phyloP scores from a whole-genome alignment of 148 eudicot genomes.

The Simmondsia chinensis region DNA sequence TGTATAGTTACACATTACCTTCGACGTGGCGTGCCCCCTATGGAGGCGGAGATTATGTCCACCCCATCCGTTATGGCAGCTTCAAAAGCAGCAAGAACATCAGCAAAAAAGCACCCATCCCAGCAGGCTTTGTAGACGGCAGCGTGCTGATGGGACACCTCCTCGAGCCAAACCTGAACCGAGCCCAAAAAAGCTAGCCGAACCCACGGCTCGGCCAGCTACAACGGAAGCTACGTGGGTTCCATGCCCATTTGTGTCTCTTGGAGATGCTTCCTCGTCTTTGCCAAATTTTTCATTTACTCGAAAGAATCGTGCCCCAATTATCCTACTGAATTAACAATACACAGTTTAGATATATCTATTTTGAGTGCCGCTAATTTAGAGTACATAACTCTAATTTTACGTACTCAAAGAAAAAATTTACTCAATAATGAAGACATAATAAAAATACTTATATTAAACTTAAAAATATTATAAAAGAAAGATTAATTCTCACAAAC shows the following conservation, averaged over 20 bases:
- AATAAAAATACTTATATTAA: no score
- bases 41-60: slow-evolving; percentile 36
- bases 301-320: slow-evolving; percentile 34
- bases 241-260: slow-evolving; percentile 46
- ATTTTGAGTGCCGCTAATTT: not conserved
- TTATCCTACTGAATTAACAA: slow-evolving; percentile 28
- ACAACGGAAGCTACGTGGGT: slow-evolving; percentile 42
- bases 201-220: slow-evolving; percentile 25
- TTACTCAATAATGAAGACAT: no score
- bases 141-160: slow-evolving; percentile 35
- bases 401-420: not conserved
- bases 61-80: slow-evolving; percentile 60
- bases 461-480: no score
- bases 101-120: slow-evolving; percentile 23
- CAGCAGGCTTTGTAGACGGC: slow-evolving; percentile 51
- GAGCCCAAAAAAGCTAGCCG: slow-evolving; percentile 25
- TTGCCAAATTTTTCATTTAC: slow-evolving; percentile 3
- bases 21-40: slow-evolving; percentile 11
- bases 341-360: not conserved
- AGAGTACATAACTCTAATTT: not conserved
- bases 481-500: no score
- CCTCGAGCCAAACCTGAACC: slow-evolving; percentile 38
- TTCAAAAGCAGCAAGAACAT: slow-evolving; percentile 47
- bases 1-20: no score
- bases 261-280: slow-evolving; percentile 20